phyloP scores from a whole-genome alignment of 1,284 basidiomycete species.

The Pholiota adiposa region DNA sequence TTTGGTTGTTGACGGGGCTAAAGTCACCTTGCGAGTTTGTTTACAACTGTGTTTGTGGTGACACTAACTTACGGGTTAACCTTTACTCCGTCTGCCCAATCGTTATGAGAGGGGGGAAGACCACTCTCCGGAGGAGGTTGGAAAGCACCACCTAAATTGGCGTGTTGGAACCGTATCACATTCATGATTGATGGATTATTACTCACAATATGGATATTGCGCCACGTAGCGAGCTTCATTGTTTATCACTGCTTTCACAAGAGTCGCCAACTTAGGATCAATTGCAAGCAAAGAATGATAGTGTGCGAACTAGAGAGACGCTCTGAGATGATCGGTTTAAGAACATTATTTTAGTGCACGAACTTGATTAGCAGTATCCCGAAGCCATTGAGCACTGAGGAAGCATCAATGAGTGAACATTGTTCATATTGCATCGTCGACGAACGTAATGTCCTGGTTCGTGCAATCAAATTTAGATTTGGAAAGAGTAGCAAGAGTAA shows the following conservation, averaged over 20 bases:
- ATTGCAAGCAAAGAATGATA: conserved; percentile 61
- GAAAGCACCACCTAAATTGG: conserved; percentile 56
- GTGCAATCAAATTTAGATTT: background rate
- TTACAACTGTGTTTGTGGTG: background rate
- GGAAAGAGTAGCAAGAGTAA: conserved; percentile 6
- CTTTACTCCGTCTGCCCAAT: conserved; percentile 66
- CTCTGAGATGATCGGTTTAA: background rate
- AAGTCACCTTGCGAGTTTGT: background rate
- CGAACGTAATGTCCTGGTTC: conserved; percentile 67
- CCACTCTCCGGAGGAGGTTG: conserved; percentile 78
- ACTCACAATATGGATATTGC: conserved; percentile 69
- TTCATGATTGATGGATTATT: background rate
- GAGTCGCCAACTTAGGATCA: conserved; percentile 60
- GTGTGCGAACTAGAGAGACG: conserved; percentile 58
- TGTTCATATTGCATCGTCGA: conserved; percentile 26
- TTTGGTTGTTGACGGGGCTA: conserved; percentile 68
- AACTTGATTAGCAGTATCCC: conserved; percentile 79
- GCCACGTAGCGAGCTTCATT: conserved; percentile 78
- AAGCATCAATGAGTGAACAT: background rate
- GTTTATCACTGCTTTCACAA: conserved; percentile 77
- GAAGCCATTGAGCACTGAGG: conserved; percentile 67
- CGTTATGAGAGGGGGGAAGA: conserved; percentile 61
- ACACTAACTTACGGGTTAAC: conserved; percentile 68
- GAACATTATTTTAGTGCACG: conserved; percentile 5
- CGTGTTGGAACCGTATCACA: conserved; percentile 1